Evolutionary conservation across 2,329 filamentous ascomycete genomes (phyloP).

Genomic region (Fusarium globosum): DNA sequence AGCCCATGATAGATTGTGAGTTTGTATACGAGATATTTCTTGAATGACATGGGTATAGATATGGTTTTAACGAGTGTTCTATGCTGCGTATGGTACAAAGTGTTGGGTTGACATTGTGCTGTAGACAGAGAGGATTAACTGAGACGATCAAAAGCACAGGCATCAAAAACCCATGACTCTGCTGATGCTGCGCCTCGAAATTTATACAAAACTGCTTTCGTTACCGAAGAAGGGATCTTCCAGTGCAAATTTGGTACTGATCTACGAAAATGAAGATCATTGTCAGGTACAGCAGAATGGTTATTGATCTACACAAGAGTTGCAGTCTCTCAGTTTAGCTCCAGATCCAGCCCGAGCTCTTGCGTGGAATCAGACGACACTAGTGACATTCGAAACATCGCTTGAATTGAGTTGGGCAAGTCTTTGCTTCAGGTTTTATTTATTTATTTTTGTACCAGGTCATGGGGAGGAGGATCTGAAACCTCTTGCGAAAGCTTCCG

Average conservation of each 20-base stretch:
- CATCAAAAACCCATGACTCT: background rate
- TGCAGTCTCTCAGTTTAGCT: slow-evolving; percentile 12
- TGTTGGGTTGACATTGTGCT: background rate
- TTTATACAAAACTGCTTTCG: background rate
- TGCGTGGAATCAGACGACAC: slow-evolving; percentile 10
- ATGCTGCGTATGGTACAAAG: background rate
- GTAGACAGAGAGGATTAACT: background rate
- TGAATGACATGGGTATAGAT: background rate
- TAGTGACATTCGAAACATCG: slow-evolving; percentile 15
- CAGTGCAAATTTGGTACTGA: background rate
- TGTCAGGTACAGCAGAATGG: background rate
- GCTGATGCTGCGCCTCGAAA: background rate
- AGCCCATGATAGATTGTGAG: slow-evolving; percentile 10
- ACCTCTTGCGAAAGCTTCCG: background rate
- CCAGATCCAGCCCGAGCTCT: slow-evolving; percentile 22
- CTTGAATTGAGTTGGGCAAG: slow-evolving; percentile 5
- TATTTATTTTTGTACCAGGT: background rate
- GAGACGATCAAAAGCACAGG: background rate
- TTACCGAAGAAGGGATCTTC: background rate
- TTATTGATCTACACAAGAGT: slow-evolving; percentile 13
- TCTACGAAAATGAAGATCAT: slow-evolving; percentile 7
- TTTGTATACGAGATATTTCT: background rate
- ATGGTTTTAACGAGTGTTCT: background rate
- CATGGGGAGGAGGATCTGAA: background rate
- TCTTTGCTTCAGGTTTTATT: slow-evolving; percentile 1